Conservation (phyloP, 108 stramenopile genomes). For the Fistulifera pelliculosa region DNA sequence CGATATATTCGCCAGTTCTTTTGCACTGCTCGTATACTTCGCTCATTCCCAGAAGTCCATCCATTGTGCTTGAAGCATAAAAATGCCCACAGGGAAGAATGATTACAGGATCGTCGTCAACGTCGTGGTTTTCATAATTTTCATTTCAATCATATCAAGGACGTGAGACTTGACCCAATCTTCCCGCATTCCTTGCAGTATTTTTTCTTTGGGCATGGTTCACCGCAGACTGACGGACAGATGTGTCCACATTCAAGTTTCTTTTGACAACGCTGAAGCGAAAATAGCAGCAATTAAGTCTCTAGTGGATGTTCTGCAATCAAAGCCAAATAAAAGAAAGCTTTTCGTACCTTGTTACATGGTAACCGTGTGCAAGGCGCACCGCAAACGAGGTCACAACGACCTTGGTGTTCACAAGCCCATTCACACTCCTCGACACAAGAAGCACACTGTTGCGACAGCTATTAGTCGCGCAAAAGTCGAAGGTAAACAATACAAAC, state of each 20-base stretch:
- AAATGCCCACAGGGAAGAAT: conserved; percentile 35
- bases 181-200: conserved; percentile 27
- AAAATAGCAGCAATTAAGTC: neutral
- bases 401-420: conserved; percentile 34
- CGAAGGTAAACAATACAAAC: neutral
- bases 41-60: conserved; percentile 19
- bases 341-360: conserved; percentile 20
- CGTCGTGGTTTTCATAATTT: conserved; percentile 24
- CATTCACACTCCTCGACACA: conserved; percentile 42
- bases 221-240: conserved; percentile 43
- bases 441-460: conserved; percentile 26
- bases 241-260: conserved; percentile 33
- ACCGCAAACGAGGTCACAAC: conserved; percentile 36
- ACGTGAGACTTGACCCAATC: conserved; percentile 4
- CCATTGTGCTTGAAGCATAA: conserved; percentile 23
- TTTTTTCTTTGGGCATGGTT: conserved; percentile 23
- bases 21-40: conserved; percentile 16
- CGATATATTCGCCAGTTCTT: conserved; percentile 9
- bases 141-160: conserved; percentile 27
- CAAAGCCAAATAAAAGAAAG: too few species aligned
- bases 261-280: conserved; percentile 25
- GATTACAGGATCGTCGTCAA: conserved; percentile 27
- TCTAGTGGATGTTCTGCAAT: too few species aligned
- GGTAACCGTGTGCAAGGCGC: conserved; percentile 33
- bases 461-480: neutral